Evolutionary conservation across 805 yeast species (phyloP), one percentile per base, ranked within the genome.

Genomic region (Starmerella vitae): DNA sequence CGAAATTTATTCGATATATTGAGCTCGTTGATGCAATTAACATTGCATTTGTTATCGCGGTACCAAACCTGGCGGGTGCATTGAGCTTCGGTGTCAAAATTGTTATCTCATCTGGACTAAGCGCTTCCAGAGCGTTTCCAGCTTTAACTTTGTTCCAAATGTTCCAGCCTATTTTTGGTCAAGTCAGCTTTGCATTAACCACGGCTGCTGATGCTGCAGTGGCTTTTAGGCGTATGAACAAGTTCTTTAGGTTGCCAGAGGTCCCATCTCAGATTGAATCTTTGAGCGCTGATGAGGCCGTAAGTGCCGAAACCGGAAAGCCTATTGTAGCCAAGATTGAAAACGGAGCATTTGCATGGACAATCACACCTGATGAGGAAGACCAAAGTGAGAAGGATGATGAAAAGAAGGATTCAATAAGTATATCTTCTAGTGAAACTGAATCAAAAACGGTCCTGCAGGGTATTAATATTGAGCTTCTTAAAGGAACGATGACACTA

Each of bases 401-500:
- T 22, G 46, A 48, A 30, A 7, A 33, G 30, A 25, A 31, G 20
- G 63, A 37, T 65, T n/a, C n/a, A n/a, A n/a, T n/a, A n/a, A n/a
- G n/a, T n/a, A n/a, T n/a, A n/a, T 78, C 52, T 49, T 10, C 14
- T 33, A 12, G 17, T 4, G 22, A 28, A 18, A 20, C 14, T n/a
- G 43, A 35, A 3, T 52, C 49, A 20, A 41, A 41, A 25, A 21
- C 17, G 3, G 33, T 41, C 5, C 28, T 75, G 53, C 42, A 49
- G 33, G 48, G 29, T 20, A 28, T 36, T 15, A 41, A 36, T 22
- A 6, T 41, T 5, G 18, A n/a, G 12, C 22, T 41, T 3, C 64
- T 64, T 17, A 44, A 43, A n/a, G 50, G 59, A 25, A 77, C 86
- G 0, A 57, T 83, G 36, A 57, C 56, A 15, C 60, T 79, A 36